Base-by-base conservation (phyloP, 2,329 filamentous ascomycete genomes). In the Microthyrium microscopicum region DNA sequence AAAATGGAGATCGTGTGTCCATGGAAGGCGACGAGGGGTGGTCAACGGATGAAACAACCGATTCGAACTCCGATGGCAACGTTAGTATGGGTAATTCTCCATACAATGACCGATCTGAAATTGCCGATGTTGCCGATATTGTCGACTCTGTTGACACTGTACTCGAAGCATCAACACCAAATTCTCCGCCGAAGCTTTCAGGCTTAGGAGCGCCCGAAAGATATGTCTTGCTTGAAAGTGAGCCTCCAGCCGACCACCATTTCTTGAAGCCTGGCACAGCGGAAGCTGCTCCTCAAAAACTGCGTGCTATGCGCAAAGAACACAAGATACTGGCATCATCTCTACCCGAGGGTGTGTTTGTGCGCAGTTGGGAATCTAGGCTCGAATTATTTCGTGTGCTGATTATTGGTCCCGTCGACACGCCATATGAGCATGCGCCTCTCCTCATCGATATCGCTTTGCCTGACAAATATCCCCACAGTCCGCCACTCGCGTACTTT, bases 391-490 rank as follows among this genome's bases (percentile, higher is more conserved):
- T 73, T 7, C 64, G 70, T 8, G 63, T 69, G 12, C 50, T 74
- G 4, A 65, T 74, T 34, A 55, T 74, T 29, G 70, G 70, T 0
- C 68, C 70, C 1, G 50, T 56, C 16, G 67, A 68, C 31, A 74
- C 70, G 1, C 70, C 70, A 2, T 75, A 75, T 45, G 67, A 69
- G 40, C 58, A 64, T 41, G 68, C 67, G 1, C 70, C 70, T 0
- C 73, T 73, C 44, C 48, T 73, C n/a, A 59, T 74, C 39, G 70
- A 74, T 47, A 56, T 73, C 34, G 55, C 65, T 39, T 58, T 73
- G 15, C 51, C 53, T 7, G 44, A 56, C 0, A 43, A 50, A 1
- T 75, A 66, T 39, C 70, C 70, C 2, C 47, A 50, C n/a, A 45
- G 51, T 3, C 64, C 70, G 3, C 70, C 70, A 0, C 47, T 53